Percentiles rank a stretch among this genome's conserved stretches.
Conservation (phyloP, 306 rosid species). For the Vigna nakashimae region DNA sequence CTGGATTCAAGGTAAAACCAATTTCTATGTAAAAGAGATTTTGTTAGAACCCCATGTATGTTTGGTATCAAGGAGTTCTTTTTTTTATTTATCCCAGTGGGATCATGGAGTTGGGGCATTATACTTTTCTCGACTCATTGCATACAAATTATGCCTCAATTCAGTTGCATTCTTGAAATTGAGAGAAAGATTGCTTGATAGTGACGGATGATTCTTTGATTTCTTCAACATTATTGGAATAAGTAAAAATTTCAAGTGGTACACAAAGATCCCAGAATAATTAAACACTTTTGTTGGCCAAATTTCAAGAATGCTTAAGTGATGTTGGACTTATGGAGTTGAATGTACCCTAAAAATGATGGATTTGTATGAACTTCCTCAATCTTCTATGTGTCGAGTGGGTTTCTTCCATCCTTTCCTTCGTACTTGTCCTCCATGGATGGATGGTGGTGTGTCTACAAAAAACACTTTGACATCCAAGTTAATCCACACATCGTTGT, state of each 20-base stretch:
- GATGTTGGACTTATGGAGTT: not conserved
- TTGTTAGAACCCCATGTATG: not conserved
- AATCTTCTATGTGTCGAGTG: no score
- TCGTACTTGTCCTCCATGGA: no score
- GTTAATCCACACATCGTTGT: no score
- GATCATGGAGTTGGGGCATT: not conserved
- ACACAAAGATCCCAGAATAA: not conserved
- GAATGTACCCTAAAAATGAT: no score
- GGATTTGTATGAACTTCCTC: no score
- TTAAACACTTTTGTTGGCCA: not conserved
- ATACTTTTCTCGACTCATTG: not conserved
- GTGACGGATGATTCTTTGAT: not conserved
- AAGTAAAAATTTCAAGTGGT: not conserved
- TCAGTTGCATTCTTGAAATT: not conserved
- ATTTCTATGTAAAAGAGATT: not conserved
- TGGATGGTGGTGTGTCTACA: no score
- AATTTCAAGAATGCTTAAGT: not conserved
- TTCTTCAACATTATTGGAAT: not conserved
- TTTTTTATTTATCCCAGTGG: not conserved
- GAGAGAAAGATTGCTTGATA: not conserved
- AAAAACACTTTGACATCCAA: no score
- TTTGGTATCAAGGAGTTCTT: not conserved
- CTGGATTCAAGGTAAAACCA: no score
- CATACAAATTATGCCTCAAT: not conserved
- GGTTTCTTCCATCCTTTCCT: no score